phyloP scores from a whole-genome alignment of 2,329 filamentous ascomycete species.

The Lachnellula subtilissima region DNA sequence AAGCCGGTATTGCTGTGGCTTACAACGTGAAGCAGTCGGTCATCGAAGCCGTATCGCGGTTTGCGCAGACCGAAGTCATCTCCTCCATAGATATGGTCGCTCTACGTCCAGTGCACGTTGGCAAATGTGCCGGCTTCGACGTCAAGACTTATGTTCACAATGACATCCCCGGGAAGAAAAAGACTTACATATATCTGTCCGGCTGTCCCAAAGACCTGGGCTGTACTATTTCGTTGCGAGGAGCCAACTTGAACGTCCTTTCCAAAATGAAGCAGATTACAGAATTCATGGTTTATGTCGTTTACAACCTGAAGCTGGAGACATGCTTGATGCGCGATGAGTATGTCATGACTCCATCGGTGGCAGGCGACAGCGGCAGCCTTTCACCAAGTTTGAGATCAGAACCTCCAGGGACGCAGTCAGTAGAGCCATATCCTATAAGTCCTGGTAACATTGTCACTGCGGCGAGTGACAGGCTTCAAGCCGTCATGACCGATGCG shows the following conservation, averaged over 20 bases:
- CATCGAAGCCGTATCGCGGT: conserved; percentile 88
- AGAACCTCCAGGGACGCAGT: conserved; percentile 8
- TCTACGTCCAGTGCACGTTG: conserved; percentile 67
- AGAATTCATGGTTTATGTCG: conserved; percentile 98
- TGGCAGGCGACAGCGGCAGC: conserved; percentile 44
- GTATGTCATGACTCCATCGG: conserved; percentile 74
- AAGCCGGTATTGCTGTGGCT: conserved; percentile 85
- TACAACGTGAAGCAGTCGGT: conserved; percentile 97
- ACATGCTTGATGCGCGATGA: conserved; percentile 92
- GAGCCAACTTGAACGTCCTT: conserved; percentile 66
- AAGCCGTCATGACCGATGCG: conserved; percentile 16
- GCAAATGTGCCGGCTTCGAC: conserved; percentile 81
- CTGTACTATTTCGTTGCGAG: conserved; percentile 88
- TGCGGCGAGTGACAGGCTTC: conserved; percentile 25
- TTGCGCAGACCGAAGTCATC: conserved; percentile 86
- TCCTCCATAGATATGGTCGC: conserved; percentile 93
- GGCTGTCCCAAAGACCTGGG: conserved; percentile 86
- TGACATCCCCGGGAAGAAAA: conserved; percentile 68
- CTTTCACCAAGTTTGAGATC: conserved; percentile 34
- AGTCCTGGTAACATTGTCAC: conserved; percentile 15
- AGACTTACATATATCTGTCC: conserved; percentile 93
- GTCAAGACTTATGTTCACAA: conserved; percentile 91
- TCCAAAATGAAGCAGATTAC: conserved; percentile 85
- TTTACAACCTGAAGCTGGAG: conserved; percentile 95
- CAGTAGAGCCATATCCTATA: conserved; percentile 2